These are phyloP conservation scores for Skeletonema costatum DNA, from an alignment of 108 stramenopile species.

Conservation along the genomic window DNA sequence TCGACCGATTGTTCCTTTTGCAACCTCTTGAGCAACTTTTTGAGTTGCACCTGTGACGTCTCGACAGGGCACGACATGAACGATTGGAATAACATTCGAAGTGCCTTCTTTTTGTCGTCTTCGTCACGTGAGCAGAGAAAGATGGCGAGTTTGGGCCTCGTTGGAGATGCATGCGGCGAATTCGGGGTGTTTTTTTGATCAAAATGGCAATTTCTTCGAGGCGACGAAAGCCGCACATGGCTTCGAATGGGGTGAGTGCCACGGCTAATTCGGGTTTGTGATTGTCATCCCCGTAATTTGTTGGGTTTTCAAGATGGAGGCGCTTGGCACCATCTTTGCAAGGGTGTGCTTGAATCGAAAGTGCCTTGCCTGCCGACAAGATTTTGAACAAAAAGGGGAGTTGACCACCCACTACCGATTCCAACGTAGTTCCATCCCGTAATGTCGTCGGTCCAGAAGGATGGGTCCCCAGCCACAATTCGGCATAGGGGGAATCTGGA, in stretches of 20 bases:
- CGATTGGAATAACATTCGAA: constrained; percentile 75
- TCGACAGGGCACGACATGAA: constrained; percentile 80
- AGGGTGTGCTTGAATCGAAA: constrained; percentile 92
- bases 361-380: constrained; percentile 73
- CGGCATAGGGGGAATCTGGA: constrained; percentile 83
- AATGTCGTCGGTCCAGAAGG: constrained; percentile 72
- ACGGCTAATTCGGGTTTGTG: constrained; percentile 99
- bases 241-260: constrained; percentile 95
- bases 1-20: constrained; percentile 64
- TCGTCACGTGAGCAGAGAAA: constrained; percentile 55
- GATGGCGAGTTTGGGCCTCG: constrained; percentile 70
- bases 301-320: constrained; percentile 83
- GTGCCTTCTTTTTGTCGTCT: constrained; percentile 50
- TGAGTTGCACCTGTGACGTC: constrained; percentile 51
- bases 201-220: constrained; percentile 78
- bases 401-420: constrained; percentile 58
- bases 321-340: constrained; percentile 83
- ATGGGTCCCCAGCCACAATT: constrained; percentile 91
- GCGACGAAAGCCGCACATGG: constrained; percentile 95
- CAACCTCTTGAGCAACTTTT: constrained; percentile 66
- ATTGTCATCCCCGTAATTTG: constrained; percentile 93
- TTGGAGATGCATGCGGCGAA: constrained; percentile 82
- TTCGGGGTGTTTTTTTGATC: constrained; percentile 87
- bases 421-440: constrained; percentile 46
- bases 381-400: constrained; percentile 93